A percentile compares a stretch with the other conserved stretches of the same genome.
Conservation (phyloP, 73 alveolate species). For the Effrenium voratum region DNA sequence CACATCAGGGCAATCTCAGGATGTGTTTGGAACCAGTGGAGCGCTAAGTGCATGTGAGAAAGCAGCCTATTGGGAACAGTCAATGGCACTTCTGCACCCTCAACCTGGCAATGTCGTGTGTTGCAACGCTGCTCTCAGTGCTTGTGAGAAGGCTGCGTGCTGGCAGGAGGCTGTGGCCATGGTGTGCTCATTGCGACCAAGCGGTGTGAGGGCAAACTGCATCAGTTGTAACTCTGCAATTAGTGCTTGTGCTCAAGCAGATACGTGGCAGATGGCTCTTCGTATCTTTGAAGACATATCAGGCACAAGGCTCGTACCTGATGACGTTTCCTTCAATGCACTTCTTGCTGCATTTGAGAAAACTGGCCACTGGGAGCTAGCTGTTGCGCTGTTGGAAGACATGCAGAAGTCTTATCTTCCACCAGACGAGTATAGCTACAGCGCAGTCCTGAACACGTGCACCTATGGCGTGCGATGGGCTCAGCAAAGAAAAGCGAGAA, state of each 20-base stretch:
- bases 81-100: neutral
- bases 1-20: neutral
- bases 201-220: neutral
- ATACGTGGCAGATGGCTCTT: slow-evolving; percentile 29
- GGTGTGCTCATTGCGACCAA: neutral
- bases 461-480: slow-evolving; percentile 26
- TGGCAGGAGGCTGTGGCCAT: slow-evolving; percentile 47
- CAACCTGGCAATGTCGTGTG: neutral
- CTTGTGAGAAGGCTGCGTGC: slow-evolving; percentile 14
- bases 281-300: neutral
- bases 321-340: slow-evolving; percentile 57
- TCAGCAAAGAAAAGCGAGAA: too few species aligned
- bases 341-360: neutral
- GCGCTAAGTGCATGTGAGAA: neutral
- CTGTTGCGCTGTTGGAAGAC: neutral
- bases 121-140: slow-evolving; percentile 45
- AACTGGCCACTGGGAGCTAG: slow-evolving; percentile 71
- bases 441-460: slow-evolving; percentile 69
- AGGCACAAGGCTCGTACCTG: neutral
- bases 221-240: slow-evolving; percentile 45
- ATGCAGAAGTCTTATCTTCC: neutral
- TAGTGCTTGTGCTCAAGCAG: slow-evolving; percentile 11
- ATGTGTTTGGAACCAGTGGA: slow-evolving; percentile 40
- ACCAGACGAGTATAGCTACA: slow-evolving; percentile 75
- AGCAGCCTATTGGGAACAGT: slow-evolving; percentile 18